Conservation (phyloP, 805 yeast genomes). For the Myxozyma neotropica region DNA sequence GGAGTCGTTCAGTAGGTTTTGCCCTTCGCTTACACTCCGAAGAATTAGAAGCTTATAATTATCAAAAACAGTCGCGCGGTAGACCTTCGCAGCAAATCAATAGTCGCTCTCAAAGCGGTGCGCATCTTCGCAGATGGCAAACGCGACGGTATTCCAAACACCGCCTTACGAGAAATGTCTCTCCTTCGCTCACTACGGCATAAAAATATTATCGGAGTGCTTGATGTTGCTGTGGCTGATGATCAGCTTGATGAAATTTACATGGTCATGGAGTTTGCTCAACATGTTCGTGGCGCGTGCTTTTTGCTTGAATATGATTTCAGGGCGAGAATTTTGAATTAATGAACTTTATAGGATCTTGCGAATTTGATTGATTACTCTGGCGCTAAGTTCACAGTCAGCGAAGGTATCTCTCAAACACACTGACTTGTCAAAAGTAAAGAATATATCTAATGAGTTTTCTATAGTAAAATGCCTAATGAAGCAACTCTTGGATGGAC, state of each 20-base stretch:
- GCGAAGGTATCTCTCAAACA: too few species aligned
- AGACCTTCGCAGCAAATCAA: conserved; percentile 62
- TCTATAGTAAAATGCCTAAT: conserved; percentile 25
- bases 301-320: neutral
- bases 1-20: conserved; percentile 24
- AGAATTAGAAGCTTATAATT: neutral
- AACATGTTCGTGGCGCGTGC: conserved; percentile 50
- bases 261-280: conserved; percentile 90
- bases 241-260: conserved; percentile 58
- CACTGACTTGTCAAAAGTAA: too few species aligned
- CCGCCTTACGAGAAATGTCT: conserved; percentile 88
- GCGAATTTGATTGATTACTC: conserved; percentile 26
- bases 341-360: conserved; percentile 22
- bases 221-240: conserved; percentile 83
- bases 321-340: too few species aligned
- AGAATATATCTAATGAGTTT: neutral
- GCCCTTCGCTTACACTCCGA: neutral
- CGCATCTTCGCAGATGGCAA: conserved; percentile 68
- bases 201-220: conserved; percentile 71
- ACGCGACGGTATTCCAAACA: conserved; percentile 90
- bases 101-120: conserved; percentile 79
- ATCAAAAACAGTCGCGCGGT: conserved; percentile 55
- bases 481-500: conserved; percentile 27
- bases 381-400: conserved; percentile 17
- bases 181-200: conserved; percentile 79